Evolutionary conservation across 2,329 filamentous ascomycete species (phyloP), one percentile per base, ranked within the genome.

Genomic region (Penicillium sp.): DNA sequence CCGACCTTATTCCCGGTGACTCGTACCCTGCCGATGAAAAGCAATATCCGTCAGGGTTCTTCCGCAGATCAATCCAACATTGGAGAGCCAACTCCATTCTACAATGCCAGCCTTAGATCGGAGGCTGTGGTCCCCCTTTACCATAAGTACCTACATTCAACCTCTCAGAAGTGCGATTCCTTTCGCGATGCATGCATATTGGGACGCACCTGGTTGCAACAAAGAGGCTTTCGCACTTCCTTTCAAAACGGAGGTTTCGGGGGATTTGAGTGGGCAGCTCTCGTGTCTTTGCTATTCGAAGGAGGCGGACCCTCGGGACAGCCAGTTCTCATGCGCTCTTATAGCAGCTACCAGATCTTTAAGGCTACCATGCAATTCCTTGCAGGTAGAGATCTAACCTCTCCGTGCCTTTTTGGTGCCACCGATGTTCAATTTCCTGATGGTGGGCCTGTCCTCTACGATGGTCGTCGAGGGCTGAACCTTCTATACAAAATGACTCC

Each of bases 281-380:
- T 92, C 32, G 76, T 89, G 58, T 85, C 89, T 20, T 70, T 95
- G 10, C 69, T 96, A 2, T 71, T 96, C 28, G 80, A 87, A 60
- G 79, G 77, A n/a, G 85, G 85, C 16, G 83, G 81, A 5, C 75
- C 78, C 5, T 82, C 81, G 42, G 84, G 84, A 2, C 76, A 80
- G 47, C 75, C 83, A 2, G 68, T 85, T 4, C 72, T 96, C 11
- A 87, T 88, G 4, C 73, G 78, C 4, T 85, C 85, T 6, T 84
- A 95, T 54, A 95, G 84, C 67, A 84, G 84, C 63, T 92, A 90
- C 15, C 90, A 96, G 63, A 74, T 96, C 30, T 95, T 98, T 74
- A 96, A 95, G 65, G 89, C 87, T 2, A 80, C 82, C 1, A 69
- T 98, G n/a, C 90, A 95, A 58, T 92, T 90, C 50, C 69, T 98